Conservation (phyloP, 331 rosid species). For the Spiraea crenata region DNA sequence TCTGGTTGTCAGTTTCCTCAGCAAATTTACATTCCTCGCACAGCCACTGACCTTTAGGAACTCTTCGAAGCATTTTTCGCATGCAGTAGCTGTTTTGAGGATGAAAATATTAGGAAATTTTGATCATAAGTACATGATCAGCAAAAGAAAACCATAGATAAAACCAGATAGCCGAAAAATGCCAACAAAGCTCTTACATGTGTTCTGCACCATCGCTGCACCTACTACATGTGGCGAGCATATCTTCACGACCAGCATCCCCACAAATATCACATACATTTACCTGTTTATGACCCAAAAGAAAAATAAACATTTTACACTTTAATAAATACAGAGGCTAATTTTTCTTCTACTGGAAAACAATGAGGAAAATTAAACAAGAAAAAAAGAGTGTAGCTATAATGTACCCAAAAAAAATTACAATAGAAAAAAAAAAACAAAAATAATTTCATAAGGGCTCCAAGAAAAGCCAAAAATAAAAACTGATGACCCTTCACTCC, state of each 20-base stretch:
- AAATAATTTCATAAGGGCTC: neutral
- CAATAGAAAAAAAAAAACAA: neutral
- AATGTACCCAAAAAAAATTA: neutral
- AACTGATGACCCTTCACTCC: neutral
- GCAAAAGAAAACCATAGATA: constrained; percentile 8
- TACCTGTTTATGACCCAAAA: constrained; percentile 49
- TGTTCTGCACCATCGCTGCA: constrained; percentile 98
- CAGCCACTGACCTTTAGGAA: constrained; percentile 84
- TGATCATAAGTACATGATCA: constrained; percentile 9
- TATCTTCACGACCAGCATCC: constrained; percentile 88
- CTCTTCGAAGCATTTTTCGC: constrained; percentile 69
- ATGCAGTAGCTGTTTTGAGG: constrained; percentile 77
- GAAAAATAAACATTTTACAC: constrained; percentile 8
- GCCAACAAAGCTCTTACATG: constrained; percentile 51
- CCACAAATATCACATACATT: constrained; percentile 98
- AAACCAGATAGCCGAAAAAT: constrained; percentile 19
- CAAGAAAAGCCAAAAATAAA: neutral
- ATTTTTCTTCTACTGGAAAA: neutral
- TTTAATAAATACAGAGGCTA: neutral
- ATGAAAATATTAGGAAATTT: constrained; percentile 21
- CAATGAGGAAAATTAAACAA: neutral
- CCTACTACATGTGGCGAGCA: constrained; percentile 85
- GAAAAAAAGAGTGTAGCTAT: neutral
- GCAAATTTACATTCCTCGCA: constrained; percentile 86
- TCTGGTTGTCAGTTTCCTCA: constrained; percentile 53